Percentiles rank a stretch among this genome's conserved stretches.
Evolutionary conservation across 1,139 yeast species (phyloP).

Genomic region (Yamadazyma membranifaciens): DNA sequence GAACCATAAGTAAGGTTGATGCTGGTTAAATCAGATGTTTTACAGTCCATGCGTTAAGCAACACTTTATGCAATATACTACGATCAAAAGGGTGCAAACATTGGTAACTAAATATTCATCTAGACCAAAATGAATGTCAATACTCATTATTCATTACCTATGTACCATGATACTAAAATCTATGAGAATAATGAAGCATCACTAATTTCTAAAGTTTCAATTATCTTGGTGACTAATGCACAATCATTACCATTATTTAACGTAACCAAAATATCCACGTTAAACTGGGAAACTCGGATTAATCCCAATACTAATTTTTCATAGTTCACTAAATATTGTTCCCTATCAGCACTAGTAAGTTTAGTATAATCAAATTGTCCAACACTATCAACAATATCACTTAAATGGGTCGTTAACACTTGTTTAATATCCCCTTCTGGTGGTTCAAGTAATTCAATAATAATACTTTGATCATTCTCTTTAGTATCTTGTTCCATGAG

Average conservation of each 20-base stretch:
- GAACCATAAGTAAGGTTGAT: too few relatives aligned
- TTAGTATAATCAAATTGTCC: constrained; percentile 1
- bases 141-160: too few relatives aligned
- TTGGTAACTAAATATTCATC: too few relatives aligned
- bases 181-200: constrained; percentile 30
- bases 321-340: constrained; percentile 48
- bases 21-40: too few relatives aligned
- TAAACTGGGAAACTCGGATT: constrained; percentile 2
- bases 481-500: constrained; percentile 38
- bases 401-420: constrained; percentile 41
- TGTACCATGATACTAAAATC: too few relatives aligned
- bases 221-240: constrained; percentile 21
- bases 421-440: constrained; percentile 32
- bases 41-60: too few relatives aligned
- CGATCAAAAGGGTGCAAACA: too few relatives aligned
- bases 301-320: constrained; percentile 20
- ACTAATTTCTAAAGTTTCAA: constrained; percentile 19
- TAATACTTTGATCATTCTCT: constrained; percentile 55
- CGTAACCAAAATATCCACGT: constrained; percentile 63
- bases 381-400: constrained; percentile 31
- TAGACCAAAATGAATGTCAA: too few relatives aligned
- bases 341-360: constrained; percentile 3
- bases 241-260: constrained; percentile 41
- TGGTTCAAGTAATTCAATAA: constrained; percentile 68
- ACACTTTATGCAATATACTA: too few relatives aligned